These are phyloP conservation scores for Paraconiothyrium sp. DNA, from an alignment of 2,329 filamentous ascomycete genomes.

Conservation along the genomic window DNA sequence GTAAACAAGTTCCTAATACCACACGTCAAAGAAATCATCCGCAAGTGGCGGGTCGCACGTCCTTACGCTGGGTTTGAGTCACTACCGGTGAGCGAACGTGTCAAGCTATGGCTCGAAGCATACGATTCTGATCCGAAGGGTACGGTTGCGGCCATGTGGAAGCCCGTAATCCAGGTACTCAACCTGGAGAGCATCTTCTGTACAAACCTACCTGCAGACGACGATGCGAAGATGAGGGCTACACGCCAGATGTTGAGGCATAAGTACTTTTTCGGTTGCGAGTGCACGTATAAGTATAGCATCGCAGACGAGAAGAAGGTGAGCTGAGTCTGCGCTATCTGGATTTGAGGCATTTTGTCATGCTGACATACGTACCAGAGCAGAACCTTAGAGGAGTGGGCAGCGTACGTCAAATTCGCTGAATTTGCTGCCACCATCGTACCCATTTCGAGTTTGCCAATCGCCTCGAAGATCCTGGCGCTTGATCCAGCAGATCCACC, in stretches of 20 bases:
- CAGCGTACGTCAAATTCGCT: neutral
- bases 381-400: constrained; percentile 9
- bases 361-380: constrained; percentile 1
- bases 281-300: constrained; percentile 12
- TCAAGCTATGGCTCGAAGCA: constrained; percentile 12
- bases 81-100: constrained; percentile 4
- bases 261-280: constrained; percentile 18
- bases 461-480: neutral
- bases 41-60: constrained; percentile 16
- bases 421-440: neutral
- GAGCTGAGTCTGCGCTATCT: neutral
- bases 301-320: constrained; percentile 2
- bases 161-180: constrained; percentile 13
- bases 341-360: too few species aligned
- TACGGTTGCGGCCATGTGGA: constrained; percentile 10
- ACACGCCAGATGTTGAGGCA: constrained; percentile 14
- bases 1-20: constrained; percentile 15
- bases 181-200: constrained; percentile 12
- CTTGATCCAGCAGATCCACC: neutral
- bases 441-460: constrained; percentile 7
- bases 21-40: constrained; percentile 15
- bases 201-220: neutral
- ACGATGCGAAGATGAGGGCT: constrained; percentile 14
- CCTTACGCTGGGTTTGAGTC: constrained; percentile 4
- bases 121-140: constrained; percentile 17